These are phyloP conservation scores for Casuarina cunninghamiana DNA, from an alignment of 306 rosid genomes.

Conservation along the genomic window DNA sequence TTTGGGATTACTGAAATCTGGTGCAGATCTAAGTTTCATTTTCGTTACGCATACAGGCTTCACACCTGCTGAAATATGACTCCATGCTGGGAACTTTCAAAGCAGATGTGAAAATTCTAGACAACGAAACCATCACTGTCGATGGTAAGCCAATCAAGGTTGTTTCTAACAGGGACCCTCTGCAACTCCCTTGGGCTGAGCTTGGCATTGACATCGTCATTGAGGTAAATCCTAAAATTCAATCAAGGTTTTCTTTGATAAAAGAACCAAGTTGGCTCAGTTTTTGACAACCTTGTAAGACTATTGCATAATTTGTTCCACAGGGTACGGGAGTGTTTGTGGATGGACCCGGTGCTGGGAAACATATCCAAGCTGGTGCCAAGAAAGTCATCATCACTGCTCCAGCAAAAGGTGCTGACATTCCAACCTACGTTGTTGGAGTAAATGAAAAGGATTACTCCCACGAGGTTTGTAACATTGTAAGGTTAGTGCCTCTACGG, in stretches of 20 bases:
- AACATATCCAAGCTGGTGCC: slow-evolving; percentile 99
- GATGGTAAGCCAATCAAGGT: slow-evolving; percentile 95
- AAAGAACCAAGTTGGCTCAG: not conserved
- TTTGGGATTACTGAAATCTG: slow-evolving; percentile 1
- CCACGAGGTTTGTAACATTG: slow-evolving; percentile 68
- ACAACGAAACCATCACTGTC: slow-evolving; percentile 68
- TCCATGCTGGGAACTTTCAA: slow-evolving; percentile 94
- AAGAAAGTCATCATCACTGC: slow-evolving; percentile 98
- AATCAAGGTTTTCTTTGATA: too few relatives aligned
- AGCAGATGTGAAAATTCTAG: slow-evolving; percentile 76
- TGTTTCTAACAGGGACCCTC: slow-evolving; percentile 89
- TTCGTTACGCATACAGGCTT: slow-evolving; percentile 40
- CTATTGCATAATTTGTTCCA: slow-evolving; percentile 15
- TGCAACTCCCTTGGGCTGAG: slow-evolving; percentile 96
- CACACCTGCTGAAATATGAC: slow-evolving; percentile 92
- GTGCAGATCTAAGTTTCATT: not conserved
- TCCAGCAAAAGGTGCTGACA: slow-evolving; percentile 99
- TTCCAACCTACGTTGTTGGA: slow-evolving; percentile 92
- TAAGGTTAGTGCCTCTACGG: slow-evolving; percentile 53
- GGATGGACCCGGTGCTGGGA: slow-evolving; percentile 98
- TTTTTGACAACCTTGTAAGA: not conserved
- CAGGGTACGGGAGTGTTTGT: slow-evolving; percentile 99
- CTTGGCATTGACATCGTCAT: slow-evolving; percentile 97
- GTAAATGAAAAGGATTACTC: slow-evolving; percentile 80
- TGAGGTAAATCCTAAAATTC: slow-evolving; percentile 49